Percentiles rank a stretch among this genome's conserved stretches.
phyloP scores from a whole-genome alignment of 2,329 filamentous ascomycete species.

The Apiospora sp. region DNA sequence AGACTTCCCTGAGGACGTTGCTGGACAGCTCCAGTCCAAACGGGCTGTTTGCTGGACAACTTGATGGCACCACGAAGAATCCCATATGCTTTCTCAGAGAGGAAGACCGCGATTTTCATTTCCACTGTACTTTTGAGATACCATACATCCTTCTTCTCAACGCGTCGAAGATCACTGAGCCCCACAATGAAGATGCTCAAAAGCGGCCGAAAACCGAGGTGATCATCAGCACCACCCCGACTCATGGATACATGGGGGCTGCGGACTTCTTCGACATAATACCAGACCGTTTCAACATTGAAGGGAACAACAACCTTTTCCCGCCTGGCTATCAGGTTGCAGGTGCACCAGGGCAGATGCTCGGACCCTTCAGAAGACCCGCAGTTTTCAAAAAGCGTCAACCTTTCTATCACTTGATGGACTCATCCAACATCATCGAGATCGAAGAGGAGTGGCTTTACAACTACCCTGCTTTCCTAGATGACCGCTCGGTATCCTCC shows the following conservation, averaged over 20 bases:
- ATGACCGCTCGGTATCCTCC: neutral
- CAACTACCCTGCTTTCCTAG: conserved; percentile 30
- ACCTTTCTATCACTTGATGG: conserved; percentile 27
- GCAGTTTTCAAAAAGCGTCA: conserved; percentile 27
- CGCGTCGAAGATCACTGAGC: neutral
- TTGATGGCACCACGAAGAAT: neutral
- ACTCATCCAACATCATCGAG: conserved; percentile 27
- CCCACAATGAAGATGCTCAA: neutral
- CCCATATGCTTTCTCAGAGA: neutral
- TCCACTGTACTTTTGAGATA: neutral
- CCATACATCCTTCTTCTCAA: neutral
- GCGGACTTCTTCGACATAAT: neutral
- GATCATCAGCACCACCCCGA: neutral
- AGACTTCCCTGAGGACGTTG: neutral
- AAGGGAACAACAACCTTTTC: neutral
- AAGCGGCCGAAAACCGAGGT: neutral
- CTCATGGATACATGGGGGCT: neutral
- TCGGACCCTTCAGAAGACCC: neutral
- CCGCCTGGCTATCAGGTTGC: neutral
- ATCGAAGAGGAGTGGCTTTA: conserved; percentile 35
- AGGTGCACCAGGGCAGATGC: neutral
- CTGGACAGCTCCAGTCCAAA: neutral
- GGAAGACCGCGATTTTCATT: neutral
- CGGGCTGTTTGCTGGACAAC: neutral
- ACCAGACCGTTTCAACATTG: neutral